Conservation (phyloP, 2,329 filamentous ascomycete genomes). For the Zelopaecilomyces penicillatus region DNA sequence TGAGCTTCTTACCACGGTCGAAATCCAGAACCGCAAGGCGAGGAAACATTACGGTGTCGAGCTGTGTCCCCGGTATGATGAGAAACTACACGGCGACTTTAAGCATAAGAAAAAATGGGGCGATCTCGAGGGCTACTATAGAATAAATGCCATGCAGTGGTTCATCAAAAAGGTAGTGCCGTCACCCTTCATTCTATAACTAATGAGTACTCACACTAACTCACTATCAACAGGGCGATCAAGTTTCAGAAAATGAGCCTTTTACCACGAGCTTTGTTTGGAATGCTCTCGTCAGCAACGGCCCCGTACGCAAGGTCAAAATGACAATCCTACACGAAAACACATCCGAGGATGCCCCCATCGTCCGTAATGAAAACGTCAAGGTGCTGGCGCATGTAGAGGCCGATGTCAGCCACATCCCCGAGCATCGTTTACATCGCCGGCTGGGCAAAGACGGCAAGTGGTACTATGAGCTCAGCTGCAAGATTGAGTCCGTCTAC, state of each 20-base stretch:
- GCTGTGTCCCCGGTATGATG: conserved; percentile 22
- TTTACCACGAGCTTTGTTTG: conserved; percentile 25
- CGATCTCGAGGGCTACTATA: conserved; percentile 27
- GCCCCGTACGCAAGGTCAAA: conserved; percentile 25
- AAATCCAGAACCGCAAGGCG: conserved; percentile 31
- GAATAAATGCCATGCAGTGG: conserved; percentile 34
- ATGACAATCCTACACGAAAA: conserved; percentile 30
- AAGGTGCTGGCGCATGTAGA: conserved; percentile 27
- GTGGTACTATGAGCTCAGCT: conserved; percentile 31
- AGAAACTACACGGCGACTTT: conserved; percentile 22
- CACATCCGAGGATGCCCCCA: conserved; percentile 22
- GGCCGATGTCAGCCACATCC: conserved; percentile 33
- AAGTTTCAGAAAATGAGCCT: conserved; percentile 31
- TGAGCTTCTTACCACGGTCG: conserved; percentile 26
- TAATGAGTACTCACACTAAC: background rate
- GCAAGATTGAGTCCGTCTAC: conserved; percentile 33
- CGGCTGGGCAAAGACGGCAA: conserved; percentile 27
- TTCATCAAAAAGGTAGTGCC: conserved; percentile 29
- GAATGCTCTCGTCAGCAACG: conserved; percentile 23
- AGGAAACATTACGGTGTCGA: conserved; percentile 37
- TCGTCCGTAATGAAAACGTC: conserved; percentile 28
- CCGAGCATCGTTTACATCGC: conserved; percentile 25
- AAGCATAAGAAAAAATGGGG: conserved; percentile 27
- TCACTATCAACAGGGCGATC: conserved; percentile 21
- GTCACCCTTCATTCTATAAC: background rate